Base-by-base conservation (phyloP, 352 stramenopile species). In the Phytophthora citricola region DNA sequence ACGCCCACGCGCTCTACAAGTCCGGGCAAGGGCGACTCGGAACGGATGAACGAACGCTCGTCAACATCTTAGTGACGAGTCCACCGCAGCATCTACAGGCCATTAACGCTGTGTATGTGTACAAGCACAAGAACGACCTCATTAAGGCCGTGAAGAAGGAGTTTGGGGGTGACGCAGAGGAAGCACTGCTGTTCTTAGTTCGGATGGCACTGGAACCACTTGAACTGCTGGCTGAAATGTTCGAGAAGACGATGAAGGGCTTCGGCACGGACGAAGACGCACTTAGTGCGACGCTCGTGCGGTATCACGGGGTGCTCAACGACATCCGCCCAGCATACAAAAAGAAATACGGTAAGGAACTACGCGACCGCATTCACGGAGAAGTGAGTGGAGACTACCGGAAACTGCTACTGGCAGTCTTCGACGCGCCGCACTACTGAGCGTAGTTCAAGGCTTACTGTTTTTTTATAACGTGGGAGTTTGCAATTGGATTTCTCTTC, bases 271-370 rank as follows among this genome's bases (percentile, higher is more conserved):
- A 89, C 63, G 83, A 92, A 59, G 75, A 87, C 14, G 81, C 63
- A 20, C 73, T 93, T 20, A 80, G 71, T 52, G 60, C 75, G 15
- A 71, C 73, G 9, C 51, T 92, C 24, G 83, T 94, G 56, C 85
- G 85, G 50, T 94, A 94, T 75, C 83, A 91, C 73, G 78, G 81
- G 32, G 81, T 91, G 50, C 75, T 92, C 29, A 57, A 72, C 26
- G 80, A 92, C 62, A 81, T 94, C 73, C 85, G 82, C 54, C 73
- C 85, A 34, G 81, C 78, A 45, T 94, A 92, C 79, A 84, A 92
- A 75, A 87, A 90, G 61, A 71, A 59, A 55, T 94, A 88, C 73
- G 73, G 71, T 43, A 90, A 86, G 73, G 83, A 91, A 51, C 77
- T 94, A 39, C 85, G 83, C 41, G 83, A 94, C 46, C 83, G 85